Evolutionary conservation across 495 filamentous ascomycete species (phyloP).

Genomic region (Aspergillus baeticus): DNA sequence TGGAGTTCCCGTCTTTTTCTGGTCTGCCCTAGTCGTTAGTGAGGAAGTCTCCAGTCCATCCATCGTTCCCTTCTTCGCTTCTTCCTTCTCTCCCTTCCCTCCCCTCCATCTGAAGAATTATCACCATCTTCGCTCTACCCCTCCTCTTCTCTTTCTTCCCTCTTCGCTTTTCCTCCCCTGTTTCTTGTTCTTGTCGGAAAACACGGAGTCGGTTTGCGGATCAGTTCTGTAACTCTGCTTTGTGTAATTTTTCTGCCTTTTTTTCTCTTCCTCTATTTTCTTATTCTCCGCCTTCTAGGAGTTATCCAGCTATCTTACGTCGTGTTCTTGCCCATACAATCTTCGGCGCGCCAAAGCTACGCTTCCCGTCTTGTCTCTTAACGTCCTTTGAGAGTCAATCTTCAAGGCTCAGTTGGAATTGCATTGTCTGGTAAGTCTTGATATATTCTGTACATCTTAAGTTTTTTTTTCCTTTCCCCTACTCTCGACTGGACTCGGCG

Average conservation of each 20-base stretch:
- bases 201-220: conserved; percentile 46
- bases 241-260: conserved; percentile 34
- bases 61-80: conserved; percentile 19
- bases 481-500: background rate
- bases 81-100: conserved; percentile 25
- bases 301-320: conserved; percentile 32
- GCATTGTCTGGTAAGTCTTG: conserved; percentile 31
- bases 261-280: conserved; percentile 35
- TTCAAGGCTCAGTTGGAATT: conserved; percentile 24
- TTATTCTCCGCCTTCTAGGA: conserved; percentile 35
- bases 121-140: conserved; percentile 36
- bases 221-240: conserved; percentile 34
- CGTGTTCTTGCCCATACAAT: conserved; percentile 26
- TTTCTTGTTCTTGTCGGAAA: conserved; percentile 42
- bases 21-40: conserved; percentile 24
- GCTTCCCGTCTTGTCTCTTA: conserved; percentile 19
- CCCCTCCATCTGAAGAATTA: conserved; percentile 37
- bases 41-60: conserved; percentile 18
- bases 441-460: conserved; percentile 17
- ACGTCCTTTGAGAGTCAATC: conserved; percentile 6
- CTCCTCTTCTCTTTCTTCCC: conserved; percentile 42
- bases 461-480: background rate
- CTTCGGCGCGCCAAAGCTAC: conserved; percentile 26
- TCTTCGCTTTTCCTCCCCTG: conserved; percentile 31
- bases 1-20: conserved; percentile 22